Evolutionary conservation across 2,329 filamentous ascomycete genomes (phyloP).

Genomic region (Penicillium janthinellum): DNA sequence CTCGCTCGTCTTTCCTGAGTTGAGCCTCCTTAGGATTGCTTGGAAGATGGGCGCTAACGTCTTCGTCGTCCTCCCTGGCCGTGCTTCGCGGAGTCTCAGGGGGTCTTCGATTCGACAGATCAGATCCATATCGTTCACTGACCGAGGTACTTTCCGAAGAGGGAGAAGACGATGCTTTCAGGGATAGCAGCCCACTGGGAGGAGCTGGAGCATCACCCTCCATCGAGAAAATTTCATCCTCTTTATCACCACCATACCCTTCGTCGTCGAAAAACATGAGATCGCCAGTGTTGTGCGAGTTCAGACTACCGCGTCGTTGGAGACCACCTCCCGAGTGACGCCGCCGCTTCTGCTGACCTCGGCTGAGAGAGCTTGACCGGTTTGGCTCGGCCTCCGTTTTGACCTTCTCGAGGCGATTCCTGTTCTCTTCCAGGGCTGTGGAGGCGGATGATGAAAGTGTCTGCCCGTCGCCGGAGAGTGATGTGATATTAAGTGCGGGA

Average conservation of each 20-base stretch:
- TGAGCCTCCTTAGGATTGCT: slow-evolving; percentile 78
- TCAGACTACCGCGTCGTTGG: slow-evolving; percentile 72
- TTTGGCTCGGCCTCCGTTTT: slow-evolving; percentile 51
- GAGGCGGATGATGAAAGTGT: slow-evolving; percentile 43
- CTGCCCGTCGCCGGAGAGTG: slow-evolving; percentile 28
- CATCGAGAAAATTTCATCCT: slow-evolving; percentile 70
- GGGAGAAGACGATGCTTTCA: slow-evolving; percentile 19
- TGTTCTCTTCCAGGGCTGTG: slow-evolving; percentile 39
- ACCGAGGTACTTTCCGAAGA: slow-evolving; percentile 8
- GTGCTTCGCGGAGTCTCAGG: slow-evolving; percentile 9
- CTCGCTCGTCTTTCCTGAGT: slow-evolving; percentile 56
- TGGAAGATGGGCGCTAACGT: slow-evolving; percentile 48
- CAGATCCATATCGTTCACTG: neutral
- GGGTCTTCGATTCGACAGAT: neutral
- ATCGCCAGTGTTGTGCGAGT: slow-evolving; percentile 67
- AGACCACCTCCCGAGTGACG: slow-evolving; percentile 88
- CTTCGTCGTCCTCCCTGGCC: slow-evolving; percentile 25
- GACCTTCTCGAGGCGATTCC: slow-evolving; percentile 37
- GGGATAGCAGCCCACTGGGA: slow-evolving; percentile 1
- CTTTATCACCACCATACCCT: slow-evolving; percentile 77
- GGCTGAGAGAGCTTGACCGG: slow-evolving; percentile 33
- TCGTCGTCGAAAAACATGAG: slow-evolving; percentile 91
- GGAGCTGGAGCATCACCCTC: slow-evolving; percentile 53
- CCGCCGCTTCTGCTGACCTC: slow-evolving; percentile 51
- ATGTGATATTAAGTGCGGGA: slow-evolving; percentile 33